Conservation (phyloP, 75 land plant genomes). For the Selaginella moellendorffii region DNA sequence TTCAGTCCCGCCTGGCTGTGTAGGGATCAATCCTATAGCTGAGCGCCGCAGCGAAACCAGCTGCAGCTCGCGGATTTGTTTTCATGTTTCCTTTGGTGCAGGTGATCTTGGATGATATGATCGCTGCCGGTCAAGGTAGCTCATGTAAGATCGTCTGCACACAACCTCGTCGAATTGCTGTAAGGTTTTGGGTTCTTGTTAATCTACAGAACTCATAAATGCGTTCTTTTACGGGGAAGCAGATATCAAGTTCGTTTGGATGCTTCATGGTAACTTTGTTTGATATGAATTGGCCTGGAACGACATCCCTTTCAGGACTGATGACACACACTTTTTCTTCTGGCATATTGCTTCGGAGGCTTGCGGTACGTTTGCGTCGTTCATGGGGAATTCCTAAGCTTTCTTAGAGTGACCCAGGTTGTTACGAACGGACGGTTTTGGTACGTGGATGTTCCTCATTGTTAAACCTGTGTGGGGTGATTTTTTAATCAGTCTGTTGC, state of each 20-base stretch:
- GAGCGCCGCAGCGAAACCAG: no score
- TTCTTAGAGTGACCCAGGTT: constrained; percentile 46
- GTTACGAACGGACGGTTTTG: constrained; percentile 82
- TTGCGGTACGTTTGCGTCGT: constrained; percentile 48
- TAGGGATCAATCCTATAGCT: no score
- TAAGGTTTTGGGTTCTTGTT: constrained; percentile 3
- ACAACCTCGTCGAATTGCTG: constrained; percentile 92
- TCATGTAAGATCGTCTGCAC: constrained; percentile 82
- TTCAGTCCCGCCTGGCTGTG: no score
- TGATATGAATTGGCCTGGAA: neutral
- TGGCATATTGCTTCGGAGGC: constrained; percentile 78
- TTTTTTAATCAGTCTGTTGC: constrained; percentile 68
- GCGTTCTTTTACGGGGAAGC: constrained; percentile 20
- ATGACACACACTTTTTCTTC: constrained; percentile 65
- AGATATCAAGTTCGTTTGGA: constrained; percentile 97
- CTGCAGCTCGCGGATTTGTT: no score
- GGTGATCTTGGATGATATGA: constrained; percentile 81
- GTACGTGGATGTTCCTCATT: no score
- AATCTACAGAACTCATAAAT: neutral
- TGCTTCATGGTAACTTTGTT: constrained; percentile 49
- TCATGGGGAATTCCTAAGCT: neutral
- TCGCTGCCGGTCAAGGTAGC: constrained; percentile 47
- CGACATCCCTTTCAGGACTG: no score
- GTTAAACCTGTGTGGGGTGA: constrained; percentile 48
- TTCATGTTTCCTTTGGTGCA: constrained; percentile 2